Conservation (phyloP, 164 flowering plant species). For the Piper longum region DNA sequence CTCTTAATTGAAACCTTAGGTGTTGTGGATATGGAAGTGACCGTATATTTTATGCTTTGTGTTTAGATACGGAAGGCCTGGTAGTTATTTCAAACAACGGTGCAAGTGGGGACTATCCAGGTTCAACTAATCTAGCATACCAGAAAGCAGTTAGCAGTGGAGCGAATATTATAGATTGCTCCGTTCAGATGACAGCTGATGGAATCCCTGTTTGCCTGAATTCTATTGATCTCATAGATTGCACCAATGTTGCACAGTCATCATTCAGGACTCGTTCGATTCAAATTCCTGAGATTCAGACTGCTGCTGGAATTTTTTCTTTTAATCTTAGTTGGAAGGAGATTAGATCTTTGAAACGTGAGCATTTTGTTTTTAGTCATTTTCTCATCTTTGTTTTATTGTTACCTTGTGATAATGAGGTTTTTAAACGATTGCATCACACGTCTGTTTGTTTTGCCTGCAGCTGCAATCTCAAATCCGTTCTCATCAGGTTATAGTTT, state of each 20-base stretch:
- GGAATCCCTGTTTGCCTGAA: constrained; percentile 58
- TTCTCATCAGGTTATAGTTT: not conserved
- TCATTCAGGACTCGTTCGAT: constrained; percentile 16
- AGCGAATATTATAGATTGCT: constrained; percentile 69
- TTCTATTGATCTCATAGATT: constrained; percentile 57
- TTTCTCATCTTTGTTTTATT: constrained; percentile 1
- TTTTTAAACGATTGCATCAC: not conserved
- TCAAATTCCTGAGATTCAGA: constrained; percentile 30
- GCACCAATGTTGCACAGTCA: constrained; percentile 38
- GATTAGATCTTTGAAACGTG: constrained; percentile 59
- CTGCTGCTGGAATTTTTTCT: constrained; percentile 38
- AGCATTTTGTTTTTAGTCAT: constrained; percentile 15
- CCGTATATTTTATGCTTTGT: constrained; percentile 2
- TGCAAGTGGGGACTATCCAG: constrained; percentile 83
- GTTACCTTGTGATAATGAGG: too few species aligned
- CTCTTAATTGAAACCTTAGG: not conserved
- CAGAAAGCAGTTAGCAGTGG: constrained; percentile 68
- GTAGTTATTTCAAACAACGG: constrained; percentile 63
- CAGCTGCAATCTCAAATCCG: constrained; percentile 25
- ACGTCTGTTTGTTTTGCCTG: not conserved
- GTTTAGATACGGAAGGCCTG: constrained; percentile 33
- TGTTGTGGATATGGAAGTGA: not conserved
- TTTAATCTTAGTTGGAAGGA: constrained; percentile 65
- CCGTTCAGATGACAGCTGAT: constrained; percentile 76
- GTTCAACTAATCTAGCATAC: constrained; percentile 76